These are phyloP conservation scores for Podila epicladia DNA, from an alignment of 192 early-diverging fungal species.

Conservation along the genomic window DNA sequence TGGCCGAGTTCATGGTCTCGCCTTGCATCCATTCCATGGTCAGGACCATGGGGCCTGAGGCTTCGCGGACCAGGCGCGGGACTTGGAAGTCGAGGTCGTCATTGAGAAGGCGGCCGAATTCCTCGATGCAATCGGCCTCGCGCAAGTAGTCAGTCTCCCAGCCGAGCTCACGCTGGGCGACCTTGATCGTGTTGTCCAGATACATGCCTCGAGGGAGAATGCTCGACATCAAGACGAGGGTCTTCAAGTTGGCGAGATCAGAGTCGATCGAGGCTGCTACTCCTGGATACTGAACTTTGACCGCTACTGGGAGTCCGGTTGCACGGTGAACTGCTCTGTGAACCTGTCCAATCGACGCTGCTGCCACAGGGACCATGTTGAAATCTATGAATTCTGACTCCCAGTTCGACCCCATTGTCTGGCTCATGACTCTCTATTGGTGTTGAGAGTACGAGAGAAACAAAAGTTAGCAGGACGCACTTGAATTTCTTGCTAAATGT, in stretches of 20 bases:
- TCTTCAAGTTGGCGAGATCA: constrained; percentile 86
- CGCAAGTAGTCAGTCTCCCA: constrained; percentile 95
- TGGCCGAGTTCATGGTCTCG: constrained; percentile 67
- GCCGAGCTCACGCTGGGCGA: constrained; percentile 86
- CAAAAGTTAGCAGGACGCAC: not conserved
- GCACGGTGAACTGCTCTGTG: constrained; percentile 67
- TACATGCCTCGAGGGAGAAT: constrained; percentile 94
- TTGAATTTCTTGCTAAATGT: no score
- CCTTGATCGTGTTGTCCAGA: constrained; percentile 94
- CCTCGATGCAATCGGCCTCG: constrained; percentile 81
- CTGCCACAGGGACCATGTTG: constrained; percentile 87
- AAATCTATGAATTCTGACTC: constrained; percentile 72
- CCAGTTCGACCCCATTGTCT: constrained; percentile 82
- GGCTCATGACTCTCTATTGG: constrained; percentile 66
- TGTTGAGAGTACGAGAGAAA: not conserved
- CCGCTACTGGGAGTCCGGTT: constrained; percentile 69
- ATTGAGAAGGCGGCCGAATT: constrained; percentile 73
- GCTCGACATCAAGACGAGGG: constrained; percentile 81
- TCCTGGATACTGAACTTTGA: constrained; percentile 98
- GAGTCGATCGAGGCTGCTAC: constrained; percentile 88
- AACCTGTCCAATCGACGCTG: constrained; percentile 90
- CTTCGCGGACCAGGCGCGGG: constrained; percentile 75
- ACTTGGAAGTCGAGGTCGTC: constrained; percentile 72
- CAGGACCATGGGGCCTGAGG: constrained; percentile 79
- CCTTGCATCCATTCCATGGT: constrained; percentile 84